These are phyloP conservation scores for Cordia subcordata DNA, from an alignment of 257 asterid species.

Conservation along the genomic window DNA sequence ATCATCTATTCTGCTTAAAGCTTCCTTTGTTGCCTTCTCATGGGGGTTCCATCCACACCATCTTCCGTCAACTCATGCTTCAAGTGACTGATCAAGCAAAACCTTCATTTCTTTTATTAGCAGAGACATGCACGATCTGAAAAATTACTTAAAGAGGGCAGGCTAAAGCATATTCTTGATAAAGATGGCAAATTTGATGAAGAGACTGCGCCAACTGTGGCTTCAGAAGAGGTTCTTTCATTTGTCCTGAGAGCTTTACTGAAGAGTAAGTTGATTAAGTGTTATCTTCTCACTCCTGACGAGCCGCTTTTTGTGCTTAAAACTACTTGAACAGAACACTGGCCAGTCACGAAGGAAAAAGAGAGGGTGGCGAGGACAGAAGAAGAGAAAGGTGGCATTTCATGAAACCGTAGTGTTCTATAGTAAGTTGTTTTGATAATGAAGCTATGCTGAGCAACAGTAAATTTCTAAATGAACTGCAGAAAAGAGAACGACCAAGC, in stretches of 20 bases:
- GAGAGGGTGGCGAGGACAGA: slow-evolving; percentile 36
- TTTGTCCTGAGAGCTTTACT: background rate
- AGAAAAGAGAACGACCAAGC: slow-evolving; percentile 15
- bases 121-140: slow-evolving; percentile 92
- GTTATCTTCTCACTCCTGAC: background rate
- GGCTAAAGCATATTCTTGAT: slow-evolving; percentile 75
- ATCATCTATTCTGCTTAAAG: too few species aligned
- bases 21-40: too few species aligned
- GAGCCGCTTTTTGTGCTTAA: background rate
- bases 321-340: slow-evolving; percentile 22
- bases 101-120: slow-evolving; percentile 11
- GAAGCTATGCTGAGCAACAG: background rate
- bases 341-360: slow-evolving; percentile 31
- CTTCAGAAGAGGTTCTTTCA: slow-evolving; percentile 29
- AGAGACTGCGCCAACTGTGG: slow-evolving; percentile 24
- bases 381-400: slow-evolving; percentile 47
- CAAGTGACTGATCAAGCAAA: too few species aligned
- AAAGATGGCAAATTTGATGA: slow-evolving; percentile 54
- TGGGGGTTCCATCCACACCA: too few species aligned
- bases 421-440: slow-evolving; percentile 3
- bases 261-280: background rate
- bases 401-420: background rate
- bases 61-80: too few species aligned
- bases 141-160: slow-evolving; percentile 74
- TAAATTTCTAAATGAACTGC: slow-evolving; percentile 10